Evolutionary conservation across 441 rosid genomes (phyloP), one percentile per base, ranked within the genome.

Genomic region (Pelargonium australe): DNA sequence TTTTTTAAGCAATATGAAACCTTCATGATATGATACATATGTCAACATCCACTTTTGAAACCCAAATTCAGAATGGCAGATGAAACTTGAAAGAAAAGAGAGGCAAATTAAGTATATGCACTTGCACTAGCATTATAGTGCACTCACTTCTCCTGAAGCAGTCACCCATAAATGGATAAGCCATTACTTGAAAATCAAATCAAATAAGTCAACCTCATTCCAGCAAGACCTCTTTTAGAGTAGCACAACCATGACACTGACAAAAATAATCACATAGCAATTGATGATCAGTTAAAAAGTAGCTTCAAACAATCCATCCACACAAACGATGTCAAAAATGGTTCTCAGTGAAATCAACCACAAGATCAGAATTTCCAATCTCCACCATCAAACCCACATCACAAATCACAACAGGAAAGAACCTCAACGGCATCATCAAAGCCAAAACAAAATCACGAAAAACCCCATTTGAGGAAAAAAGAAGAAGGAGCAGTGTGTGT

Each of bases 351-450:
- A 40, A 66, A 37, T 19, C 70, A 65, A 41, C 63, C 40, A 16
- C 45, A 65, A 12, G 57, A 72, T 12, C 1, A 13, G 53, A 64
- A 25, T 20, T 53, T 53, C 23, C 64, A 61, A 58, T 40, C 62
- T 43, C 40, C 45, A 70, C 58, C 65, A 68, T 51, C 47, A 71
- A 73, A 72, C 67, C 62, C 45, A 69, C 64, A 65, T 66, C 67
- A 75, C 5, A 58, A 25, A 72, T 53, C 65, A 11, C 70, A 44
- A 63, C 28, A n/a, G 67, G 49, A 37, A 6, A 31, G 16, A 67
- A 31, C 55, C 57, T 8, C 40, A 69, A 51, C 60, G 20, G 55
- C 28, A 66, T 9, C 51, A 2, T 2, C 31, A 1, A 25, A 25
- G 31, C 31, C 45, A 34, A 43, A 69, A 11, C 9, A 62, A 63